Conservation (phyloP, 1,139 yeast genomes). For the Yamadazyma atmosphaerica region DNA sequence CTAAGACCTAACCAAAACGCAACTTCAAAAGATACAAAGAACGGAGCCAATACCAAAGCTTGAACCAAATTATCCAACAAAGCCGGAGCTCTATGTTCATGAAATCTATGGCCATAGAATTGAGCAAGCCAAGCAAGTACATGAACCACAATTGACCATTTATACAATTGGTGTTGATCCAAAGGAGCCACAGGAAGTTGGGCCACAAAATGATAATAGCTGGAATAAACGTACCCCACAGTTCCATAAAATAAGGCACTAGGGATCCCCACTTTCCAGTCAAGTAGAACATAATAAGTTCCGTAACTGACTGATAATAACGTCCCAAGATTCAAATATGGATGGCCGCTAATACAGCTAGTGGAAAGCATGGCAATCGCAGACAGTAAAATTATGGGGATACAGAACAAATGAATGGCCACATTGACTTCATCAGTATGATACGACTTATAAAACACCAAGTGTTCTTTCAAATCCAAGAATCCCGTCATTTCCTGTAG, state of each 20-base stretch:
- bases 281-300: constrained; percentile 42
- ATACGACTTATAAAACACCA: constrained; percentile 81
- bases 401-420: constrained; percentile 71
- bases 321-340: constrained; percentile 43
- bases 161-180: constrained; percentile 16
- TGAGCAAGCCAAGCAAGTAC: constrained; percentile 76
- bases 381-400: constrained; percentile 71
- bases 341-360: constrained; percentile 18
- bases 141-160: constrained; percentile 42
- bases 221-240: constrained; percentile 11
- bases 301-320: constrained; percentile 37
- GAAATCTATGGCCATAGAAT: constrained; percentile 83
- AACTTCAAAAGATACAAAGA: constrained; percentile 78
- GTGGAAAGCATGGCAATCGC: constrained; percentile 32
- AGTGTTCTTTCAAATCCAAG: constrained; percentile 62
- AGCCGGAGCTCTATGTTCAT: constrained; percentile 86
- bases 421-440: constrained; percentile 74
- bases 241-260: constrained; percentile 35
- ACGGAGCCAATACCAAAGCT: constrained; percentile 89
- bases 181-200: constrained; percentile 17
- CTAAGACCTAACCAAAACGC: constrained; percentile 67
- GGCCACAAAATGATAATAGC: constrained; percentile 34
- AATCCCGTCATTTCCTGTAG: constrained; percentile 24
- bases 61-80: constrained; percentile 78
- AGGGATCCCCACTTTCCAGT: constrained; percentile 42